A percentile compares a stretch with the other conserved stretches of the same genome.
Conservation (phyloP, 2,329 filamentous ascomycete genomes). For the Ceratocystis papillata region DNA sequence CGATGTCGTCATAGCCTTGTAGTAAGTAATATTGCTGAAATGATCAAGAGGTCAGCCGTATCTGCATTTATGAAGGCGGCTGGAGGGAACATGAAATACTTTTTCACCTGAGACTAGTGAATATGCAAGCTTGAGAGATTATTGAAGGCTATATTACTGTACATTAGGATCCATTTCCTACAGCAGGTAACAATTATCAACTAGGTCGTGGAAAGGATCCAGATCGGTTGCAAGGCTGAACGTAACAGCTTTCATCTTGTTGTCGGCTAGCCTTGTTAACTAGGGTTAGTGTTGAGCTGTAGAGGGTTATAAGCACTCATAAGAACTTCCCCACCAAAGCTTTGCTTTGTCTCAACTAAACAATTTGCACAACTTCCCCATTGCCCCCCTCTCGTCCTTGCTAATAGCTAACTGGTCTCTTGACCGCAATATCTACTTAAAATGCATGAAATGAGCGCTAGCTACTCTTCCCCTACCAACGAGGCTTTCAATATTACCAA, state of each 20-base stretch:
- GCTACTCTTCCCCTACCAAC: constrained; percentile 44
- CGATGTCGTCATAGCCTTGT: constrained; percentile 12
- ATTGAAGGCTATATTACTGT: not conserved
- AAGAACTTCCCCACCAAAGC: not conserved
- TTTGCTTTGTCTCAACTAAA: not conserved
- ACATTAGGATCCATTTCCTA: not conserved
- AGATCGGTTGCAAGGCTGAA: not conserved
- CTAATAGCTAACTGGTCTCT: constrained; percentile 31
- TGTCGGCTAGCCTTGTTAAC: not conserved
- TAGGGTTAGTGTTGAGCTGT: not conserved
- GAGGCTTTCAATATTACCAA: constrained; percentile 38
- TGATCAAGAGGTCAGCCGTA: not conserved
- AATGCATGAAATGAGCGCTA: constrained; percentile 17
- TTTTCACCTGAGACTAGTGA: not conserved
- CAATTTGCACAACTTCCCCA: not conserved
- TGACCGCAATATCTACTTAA: not conserved
- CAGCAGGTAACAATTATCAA: not conserved
- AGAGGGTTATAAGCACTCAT: too few species aligned
- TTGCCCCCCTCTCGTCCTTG: not conserved
- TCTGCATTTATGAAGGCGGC: not conserved
- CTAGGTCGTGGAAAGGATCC: not conserved
- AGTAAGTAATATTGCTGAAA: not conserved
- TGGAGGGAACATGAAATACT: not conserved
- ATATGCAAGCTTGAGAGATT: not conserved
- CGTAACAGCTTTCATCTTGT: not conserved